Conservation (phyloP, 2,329 filamentous ascomycete genomes). For the Claviceps cyperi region DNA sequence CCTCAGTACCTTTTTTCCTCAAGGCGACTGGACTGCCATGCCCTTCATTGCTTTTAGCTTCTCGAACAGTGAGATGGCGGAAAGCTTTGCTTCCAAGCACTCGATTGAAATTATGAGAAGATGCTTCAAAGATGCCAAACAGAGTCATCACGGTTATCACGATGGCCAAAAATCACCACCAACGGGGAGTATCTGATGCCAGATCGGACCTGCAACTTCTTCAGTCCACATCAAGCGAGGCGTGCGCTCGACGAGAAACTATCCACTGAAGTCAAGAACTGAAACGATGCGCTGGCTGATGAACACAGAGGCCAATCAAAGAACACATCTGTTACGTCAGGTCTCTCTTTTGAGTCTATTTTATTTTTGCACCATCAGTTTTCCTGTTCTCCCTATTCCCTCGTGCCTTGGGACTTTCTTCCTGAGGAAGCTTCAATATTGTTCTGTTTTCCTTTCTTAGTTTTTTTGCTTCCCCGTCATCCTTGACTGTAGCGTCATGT, state of each 20-base stretch:
- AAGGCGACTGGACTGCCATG: background rate
- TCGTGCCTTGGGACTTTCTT: conserved; percentile 8
- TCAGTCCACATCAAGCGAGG: background rate
- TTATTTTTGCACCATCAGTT: background rate
- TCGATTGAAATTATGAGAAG: background rate
- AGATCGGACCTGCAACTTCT: background rate
- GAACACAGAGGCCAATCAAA: background rate
- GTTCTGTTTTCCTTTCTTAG: background rate
- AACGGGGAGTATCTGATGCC: background rate
- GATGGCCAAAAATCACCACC: background rate
- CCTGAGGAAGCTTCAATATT: background rate
- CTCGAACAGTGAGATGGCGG: background rate
- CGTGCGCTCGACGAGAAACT: conserved; percentile 10
- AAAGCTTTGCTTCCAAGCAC: background rate
- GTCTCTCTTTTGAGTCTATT: conserved; percentile 1
- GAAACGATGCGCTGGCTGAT: background rate
- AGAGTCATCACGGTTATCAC: background rate
- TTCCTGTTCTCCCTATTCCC: conserved; percentile 2
- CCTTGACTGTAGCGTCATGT: background rate
- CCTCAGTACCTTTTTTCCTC: background rate
- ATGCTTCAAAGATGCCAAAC: background rate
- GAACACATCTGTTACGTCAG: background rate
- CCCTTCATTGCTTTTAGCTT: background rate
- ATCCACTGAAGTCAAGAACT: conserved; percentile 5
- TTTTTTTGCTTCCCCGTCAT: background rate